These are phyloP conservation scores for Cercophora sp. DNA, from an alignment of 495 filamentous ascomycete genomes.

Conservation along the genomic window DNA sequence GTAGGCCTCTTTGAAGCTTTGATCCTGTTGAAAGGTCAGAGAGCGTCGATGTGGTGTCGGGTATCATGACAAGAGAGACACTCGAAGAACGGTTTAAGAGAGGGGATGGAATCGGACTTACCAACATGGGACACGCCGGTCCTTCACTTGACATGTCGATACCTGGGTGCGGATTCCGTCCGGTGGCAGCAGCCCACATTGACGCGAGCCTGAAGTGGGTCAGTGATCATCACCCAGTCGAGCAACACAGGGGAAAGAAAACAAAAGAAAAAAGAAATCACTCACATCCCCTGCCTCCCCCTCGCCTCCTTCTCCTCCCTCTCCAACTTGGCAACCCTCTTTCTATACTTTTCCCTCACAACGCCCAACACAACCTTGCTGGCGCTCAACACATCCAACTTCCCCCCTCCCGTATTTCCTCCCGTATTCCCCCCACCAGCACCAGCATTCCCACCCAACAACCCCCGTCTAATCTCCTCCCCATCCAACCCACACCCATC, in stretches of 20 bases:
- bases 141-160: conserved; percentile 43
- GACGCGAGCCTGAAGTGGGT: too few species aligned
- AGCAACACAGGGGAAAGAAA: too few species aligned
- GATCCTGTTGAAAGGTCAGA: too few species aligned
- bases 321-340: conserved; percentile 33
- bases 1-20: too few species aligned
- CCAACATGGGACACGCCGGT: too few species aligned
- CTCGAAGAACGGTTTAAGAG: conserved; percentile 37
- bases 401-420: not conserved
- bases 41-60: too few species aligned
- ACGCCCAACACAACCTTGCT: conserved; percentile 37
- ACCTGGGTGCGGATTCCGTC: not conserved
- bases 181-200: conserved; percentile 4
- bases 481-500: not conserved
- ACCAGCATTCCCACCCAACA: not conserved
- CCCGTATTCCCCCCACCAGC: too few species aligned
- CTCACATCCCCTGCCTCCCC: too few species aligned
- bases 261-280: too few species aligned
- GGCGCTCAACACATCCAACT: conserved; percentile 33
- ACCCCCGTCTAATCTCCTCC: not conserved
- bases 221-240: too few species aligned
- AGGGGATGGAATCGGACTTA: too few species aligned
- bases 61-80: conserved; percentile 11
- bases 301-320: not conserved
- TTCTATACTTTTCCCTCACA: conserved; percentile 35